Conservation (phyloP, 768 basidiomycete genomes). For the Cystofilobasidium bisporidii region DNA sequence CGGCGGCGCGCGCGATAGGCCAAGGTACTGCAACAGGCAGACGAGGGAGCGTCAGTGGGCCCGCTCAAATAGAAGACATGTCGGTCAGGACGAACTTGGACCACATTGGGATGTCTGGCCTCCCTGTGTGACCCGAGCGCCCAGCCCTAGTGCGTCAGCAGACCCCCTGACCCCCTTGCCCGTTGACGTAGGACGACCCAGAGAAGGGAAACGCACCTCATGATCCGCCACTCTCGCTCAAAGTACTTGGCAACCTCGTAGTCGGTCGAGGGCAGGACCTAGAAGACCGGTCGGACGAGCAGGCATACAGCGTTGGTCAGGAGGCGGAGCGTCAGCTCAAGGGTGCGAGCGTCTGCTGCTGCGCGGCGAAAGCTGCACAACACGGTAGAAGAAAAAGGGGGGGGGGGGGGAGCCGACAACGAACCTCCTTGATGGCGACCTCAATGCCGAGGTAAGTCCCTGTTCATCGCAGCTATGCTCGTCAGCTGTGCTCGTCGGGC, state of each 20-base stretch:
- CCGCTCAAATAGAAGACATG: background rate
- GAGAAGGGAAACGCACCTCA: constrained; percentile 52
- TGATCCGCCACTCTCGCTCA: constrained; percentile 94
- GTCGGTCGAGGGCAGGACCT: constrained; percentile 31
- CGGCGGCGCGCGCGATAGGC: constrained; percentile 68
- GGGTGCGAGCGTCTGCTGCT: too few relatives aligned
- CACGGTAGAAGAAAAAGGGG: constrained; percentile 45
- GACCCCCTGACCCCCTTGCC: too few relatives aligned
- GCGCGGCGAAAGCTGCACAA: too few relatives aligned
- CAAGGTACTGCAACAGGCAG: constrained; percentile 51
- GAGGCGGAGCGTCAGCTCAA: too few relatives aligned
- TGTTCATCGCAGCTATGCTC: too few relatives aligned
- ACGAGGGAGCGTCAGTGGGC: too few relatives aligned
- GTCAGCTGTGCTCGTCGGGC: too few relatives aligned
- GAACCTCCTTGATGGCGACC: constrained; percentile 66
- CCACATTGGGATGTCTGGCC: constrained; percentile 83
- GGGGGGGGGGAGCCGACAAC: too few relatives aligned
- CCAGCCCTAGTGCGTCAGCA: background rate
- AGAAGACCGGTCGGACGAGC: constrained; percentile 21
- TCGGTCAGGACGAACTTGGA: constrained; percentile 43
- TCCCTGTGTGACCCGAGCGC: constrained; percentile 46
- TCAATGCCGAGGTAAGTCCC: constrained; percentile 89
- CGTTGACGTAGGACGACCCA: background rate
- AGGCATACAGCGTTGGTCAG: too few relatives aligned
- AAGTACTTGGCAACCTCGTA: constrained; percentile 73